Evolutionary conservation across 2,329 filamentous ascomycete genomes (phyloP).

Genomic region (Byssothecium circinans): DNA sequence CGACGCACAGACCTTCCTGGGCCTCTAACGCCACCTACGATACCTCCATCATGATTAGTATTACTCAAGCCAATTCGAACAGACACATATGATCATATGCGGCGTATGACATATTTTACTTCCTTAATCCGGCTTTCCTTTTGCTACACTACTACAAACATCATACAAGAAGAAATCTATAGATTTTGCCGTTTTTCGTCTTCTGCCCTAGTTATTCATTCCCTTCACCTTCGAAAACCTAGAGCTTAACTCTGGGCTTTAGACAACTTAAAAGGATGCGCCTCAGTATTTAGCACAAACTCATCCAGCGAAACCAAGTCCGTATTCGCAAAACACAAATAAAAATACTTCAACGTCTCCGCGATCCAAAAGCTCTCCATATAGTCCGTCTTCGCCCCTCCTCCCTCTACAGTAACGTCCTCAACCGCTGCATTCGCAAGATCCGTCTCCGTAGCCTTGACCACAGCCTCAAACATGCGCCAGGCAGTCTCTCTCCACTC

Average conservation of each 20-base stretch:
- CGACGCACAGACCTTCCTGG: neutral
- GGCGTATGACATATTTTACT: no score
- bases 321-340: constrained; percentile 49
- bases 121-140: no score
- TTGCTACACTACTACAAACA: neutral
- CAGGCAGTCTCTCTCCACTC: constrained; percentile 47
- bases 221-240: no score
- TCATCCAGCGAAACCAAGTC: constrained; percentile 49
- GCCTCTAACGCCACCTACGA: neutral
- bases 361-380: constrained; percentile 55
- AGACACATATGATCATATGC: no score
- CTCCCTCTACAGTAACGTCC: constrained; percentile 42
- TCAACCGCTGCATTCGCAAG: constrained; percentile 49
- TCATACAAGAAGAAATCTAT: no score
- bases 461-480: constrained; percentile 50
- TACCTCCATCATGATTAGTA: no score
- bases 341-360: constrained; percentile 54
- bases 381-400: constrained; percentile 40
- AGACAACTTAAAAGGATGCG: constrained; percentile 47
- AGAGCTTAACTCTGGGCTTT: neutral
- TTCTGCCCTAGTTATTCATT: no score
- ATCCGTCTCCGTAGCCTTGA: constrained; percentile 43
- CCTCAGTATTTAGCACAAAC: constrained; percentile 53
- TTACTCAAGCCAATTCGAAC: no score
- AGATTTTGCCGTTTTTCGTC: no score